Base-by-base conservation (phyloP, 257 asterid genomes). In the Solanum tacnaense region DNA sequence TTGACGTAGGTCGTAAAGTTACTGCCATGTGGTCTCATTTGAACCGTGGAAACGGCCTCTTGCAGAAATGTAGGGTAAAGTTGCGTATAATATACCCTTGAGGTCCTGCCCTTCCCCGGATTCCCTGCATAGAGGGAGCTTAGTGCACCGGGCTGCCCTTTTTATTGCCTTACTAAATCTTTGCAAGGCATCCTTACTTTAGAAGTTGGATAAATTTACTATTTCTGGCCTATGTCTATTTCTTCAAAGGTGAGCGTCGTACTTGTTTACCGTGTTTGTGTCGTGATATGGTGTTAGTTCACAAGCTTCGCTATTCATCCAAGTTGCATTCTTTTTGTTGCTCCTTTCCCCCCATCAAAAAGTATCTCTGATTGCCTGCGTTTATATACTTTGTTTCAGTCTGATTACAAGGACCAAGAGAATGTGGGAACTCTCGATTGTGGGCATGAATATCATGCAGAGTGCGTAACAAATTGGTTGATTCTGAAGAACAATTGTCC, bases 401-500 rank as follows among this genome's bases (percentile, higher is more conserved):
- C 86, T 46, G 93, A 95, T 83, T 95, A 93, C 84, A 92, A 92
- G 89, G 90, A 90, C 13, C 91, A 87, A 81, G 98, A 93, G 60
- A 90, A 60, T 27, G 67, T 95, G 3, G 98, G 95, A 58, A 89
- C 88, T 1, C 93, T 95, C 9, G 93, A 92, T 16, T 96, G 98
- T 49, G 94, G 95, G 25, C 98, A 96, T 34, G 98, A 94, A 84
- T 96, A 95, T 88, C 98, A 96, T 89, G 92, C 85, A 11, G 97
- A 90, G 35, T 96, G 98, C 92, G 87, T 96, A 79, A 93, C 87
- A 91, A 95, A 93, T 89, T 96, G 98, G 98, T 91, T 96, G 91
- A 87, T 89, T 35, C 84, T 93, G 91, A 96, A 96, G 94, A 95
- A 95, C 81, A 85, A 91, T 11, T 95, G 98, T 74, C 96, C 98